phyloP scores from a whole-genome alignment of 2,329 filamentous ascomycete genomes.

The Sporothrix brunneoviolacea region DNA sequence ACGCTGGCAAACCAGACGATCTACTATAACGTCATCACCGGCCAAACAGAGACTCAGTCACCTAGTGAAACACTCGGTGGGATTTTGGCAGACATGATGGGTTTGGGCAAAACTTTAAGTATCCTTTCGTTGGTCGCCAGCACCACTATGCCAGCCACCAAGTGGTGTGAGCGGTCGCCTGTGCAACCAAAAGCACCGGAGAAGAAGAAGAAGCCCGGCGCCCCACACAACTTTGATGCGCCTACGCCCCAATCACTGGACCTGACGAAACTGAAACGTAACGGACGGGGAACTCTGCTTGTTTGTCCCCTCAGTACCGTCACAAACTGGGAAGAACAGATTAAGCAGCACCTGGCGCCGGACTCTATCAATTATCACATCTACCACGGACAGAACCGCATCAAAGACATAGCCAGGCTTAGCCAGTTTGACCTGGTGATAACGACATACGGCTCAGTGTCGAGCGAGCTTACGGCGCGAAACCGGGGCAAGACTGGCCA shows the following conservation, averaged over 20 bases:
- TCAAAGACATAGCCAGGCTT: conserved; percentile 61
- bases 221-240: conserved; percentile 28
- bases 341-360: conserved; percentile 68
- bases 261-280: conserved; percentile 50
- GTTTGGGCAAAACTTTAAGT: conserved; percentile 79
- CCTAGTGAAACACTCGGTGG: conserved; percentile 66
- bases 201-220: conserved; percentile 30
- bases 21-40: conserved; percentile 83
- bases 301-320: conserved; percentile 87
- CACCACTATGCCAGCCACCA: conserved; percentile 54
- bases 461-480: conserved; percentile 66
- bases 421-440: conserved; percentile 76
- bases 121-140: conserved; percentile 70
- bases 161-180: conserved; percentile 53
- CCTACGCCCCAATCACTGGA: conserved; percentile 38
- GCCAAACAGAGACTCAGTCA: conserved; percentile 50
- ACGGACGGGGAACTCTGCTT: conserved; percentile 74
- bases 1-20: conserved; percentile 45
- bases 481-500: conserved; percentile 52
- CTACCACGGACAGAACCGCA: conserved; percentile 77
- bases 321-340: conserved; percentile 91
- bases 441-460: conserved; percentile 85
- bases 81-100: conserved; percentile 81
- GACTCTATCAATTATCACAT: conserved; percentile 65
- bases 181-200: conserved; percentile 39